Evolutionary conservation across 2,329 filamentous ascomycete genomes (phyloP).

Genomic region (Daldinia sp.): DNA sequence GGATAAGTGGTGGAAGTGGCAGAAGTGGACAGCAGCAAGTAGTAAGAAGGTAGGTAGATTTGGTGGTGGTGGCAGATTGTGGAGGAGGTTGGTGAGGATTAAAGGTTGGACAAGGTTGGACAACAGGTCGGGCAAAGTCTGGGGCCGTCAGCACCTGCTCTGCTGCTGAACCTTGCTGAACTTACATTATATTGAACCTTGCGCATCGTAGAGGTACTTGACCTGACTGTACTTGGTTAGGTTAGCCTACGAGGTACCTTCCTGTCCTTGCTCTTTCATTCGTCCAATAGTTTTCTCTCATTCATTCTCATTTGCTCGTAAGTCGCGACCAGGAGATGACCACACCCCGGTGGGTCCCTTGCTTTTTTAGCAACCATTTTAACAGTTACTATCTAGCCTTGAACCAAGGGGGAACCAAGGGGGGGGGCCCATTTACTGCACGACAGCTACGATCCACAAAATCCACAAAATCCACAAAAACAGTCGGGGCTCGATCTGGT

Average conservation of each 20-base stretch:
- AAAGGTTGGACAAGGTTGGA: constrained; percentile 36
- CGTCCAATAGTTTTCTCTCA: not conserved
- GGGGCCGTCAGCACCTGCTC: constrained; percentile 32
- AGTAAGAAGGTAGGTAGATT: no score
- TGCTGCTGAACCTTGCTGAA: constrained; percentile 1
- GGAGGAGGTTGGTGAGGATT: constrained; percentile 41
- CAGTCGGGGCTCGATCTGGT: constrained; percentile 30
- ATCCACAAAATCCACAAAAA: constrained; percentile 8
- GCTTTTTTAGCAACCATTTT: constrained; percentile 33
- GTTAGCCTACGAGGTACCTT: no score
- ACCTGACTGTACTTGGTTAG: no score
- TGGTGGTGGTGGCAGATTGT: constrained; percentile 20
- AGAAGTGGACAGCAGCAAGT: not conserved
- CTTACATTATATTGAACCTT: no score
- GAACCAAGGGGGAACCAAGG: constrained; percentile 7
- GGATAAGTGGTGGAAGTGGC: no score
- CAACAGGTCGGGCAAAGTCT: constrained; percentile 35
- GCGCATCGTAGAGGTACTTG: no score
- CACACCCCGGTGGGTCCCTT: constrained; percentile 26
- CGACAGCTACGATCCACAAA: constrained; percentile 39
- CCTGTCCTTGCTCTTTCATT: constrained; percentile 6
- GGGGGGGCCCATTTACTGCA: constrained; percentile 37
- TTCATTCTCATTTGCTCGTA: constrained; percentile 23
- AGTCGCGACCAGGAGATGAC: constrained; percentile 37
- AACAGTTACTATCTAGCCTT: no score